phyloP scores from a whole-genome alignment of 768 basidiomycete species.

The Xanthoconium stramineum region DNA sequence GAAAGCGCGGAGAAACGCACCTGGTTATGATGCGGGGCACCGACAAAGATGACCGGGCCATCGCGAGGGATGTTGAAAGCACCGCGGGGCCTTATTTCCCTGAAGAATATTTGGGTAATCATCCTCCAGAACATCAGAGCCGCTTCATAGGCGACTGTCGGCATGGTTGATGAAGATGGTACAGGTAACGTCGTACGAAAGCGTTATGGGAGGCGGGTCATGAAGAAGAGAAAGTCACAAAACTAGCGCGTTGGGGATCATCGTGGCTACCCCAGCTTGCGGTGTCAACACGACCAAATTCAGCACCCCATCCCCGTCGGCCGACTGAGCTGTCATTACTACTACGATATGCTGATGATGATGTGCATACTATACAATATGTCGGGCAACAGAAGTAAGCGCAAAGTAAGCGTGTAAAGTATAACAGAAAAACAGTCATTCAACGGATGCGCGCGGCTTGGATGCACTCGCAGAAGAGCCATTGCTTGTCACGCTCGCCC shows the following conservation, averaged over 20 bases:
- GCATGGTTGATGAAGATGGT: slow-evolving; percentile 16
- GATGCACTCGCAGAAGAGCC: slow-evolving; percentile 33
- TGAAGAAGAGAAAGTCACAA: neutral
- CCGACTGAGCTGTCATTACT: neutral
- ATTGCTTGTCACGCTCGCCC: slow-evolving; percentile 58
- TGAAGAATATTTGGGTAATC: slow-evolving; percentile 91
- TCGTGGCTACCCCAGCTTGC: neutral
- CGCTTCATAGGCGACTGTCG: slow-evolving; percentile 54
- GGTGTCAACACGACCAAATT: slow-evolving; percentile 30
- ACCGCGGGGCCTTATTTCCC: slow-evolving; percentile 91
- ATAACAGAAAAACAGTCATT: slow-evolving; percentile 17
- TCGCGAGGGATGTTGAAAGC: slow-evolving; percentile 91
- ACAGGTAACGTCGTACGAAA: slow-evolving; percentile 3
- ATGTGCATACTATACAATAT: slow-evolving; percentile 30
- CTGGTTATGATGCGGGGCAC: slow-evolving; percentile 90
- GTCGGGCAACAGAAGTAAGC: slow-evolving; percentile 17
- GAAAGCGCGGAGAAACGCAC: slow-evolving; percentile 36
- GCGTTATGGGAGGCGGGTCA: slow-evolving; percentile 8
- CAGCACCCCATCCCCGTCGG: neutral
- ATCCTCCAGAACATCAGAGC: slow-evolving; percentile 82
- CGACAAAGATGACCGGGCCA: slow-evolving; percentile 91
- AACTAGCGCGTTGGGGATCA: neutral
- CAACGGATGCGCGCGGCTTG: slow-evolving; percentile 14
- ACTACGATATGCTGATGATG: slow-evolving; percentile 16
- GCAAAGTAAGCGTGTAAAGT: slow-evolving; percentile 20